These are phyloP conservation scores for Dendrobium huoshanense DNA, from an alignment of 106 monocot genomes.

Conservation along the genomic window DNA sequence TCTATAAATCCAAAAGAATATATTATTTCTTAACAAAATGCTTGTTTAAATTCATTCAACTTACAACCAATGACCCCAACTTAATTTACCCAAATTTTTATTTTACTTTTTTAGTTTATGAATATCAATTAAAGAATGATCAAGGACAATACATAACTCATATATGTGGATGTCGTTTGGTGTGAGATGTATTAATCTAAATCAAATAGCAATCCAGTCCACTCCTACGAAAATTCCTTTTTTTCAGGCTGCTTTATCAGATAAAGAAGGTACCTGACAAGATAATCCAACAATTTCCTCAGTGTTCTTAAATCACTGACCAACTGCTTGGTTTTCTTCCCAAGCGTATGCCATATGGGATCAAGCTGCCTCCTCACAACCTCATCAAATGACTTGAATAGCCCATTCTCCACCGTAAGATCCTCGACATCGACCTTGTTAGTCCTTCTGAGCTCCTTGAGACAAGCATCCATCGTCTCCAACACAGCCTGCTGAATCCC, in stretches of 20 bases:
- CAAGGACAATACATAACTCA: neutral
- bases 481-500: constrained; percentile 72
- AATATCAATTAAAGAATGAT: neutral
- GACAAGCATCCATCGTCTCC: constrained; percentile 90
- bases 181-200: neutral
- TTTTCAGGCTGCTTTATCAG: neutral
- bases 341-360: constrained; percentile 93
- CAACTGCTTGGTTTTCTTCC: constrained; percentile 95
- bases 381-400: constrained; percentile 99
- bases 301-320: constrained; percentile 87
- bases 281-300: constrained; percentile 88
- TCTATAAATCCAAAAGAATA: too few relatives aligned
- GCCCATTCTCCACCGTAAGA: constrained; percentile 84
- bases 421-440: constrained; percentile 99
- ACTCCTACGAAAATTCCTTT: neutral
- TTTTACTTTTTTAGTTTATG: neutral
- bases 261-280: constrained; percentile 53
- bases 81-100: neutral
- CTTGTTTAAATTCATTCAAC: neutral
- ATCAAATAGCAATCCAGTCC: neutral
- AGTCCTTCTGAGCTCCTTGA: constrained; percentile 84
- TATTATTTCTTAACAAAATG: too few relatives aligned
- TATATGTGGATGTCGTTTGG: neutral
- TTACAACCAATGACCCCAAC: neutral
- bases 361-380: constrained; percentile 92